These are phyloP conservation scores for Thalassiosira mediterranea DNA, from an alignment of 352 stramenopile genomes.

Conservation along the genomic window DNA sequence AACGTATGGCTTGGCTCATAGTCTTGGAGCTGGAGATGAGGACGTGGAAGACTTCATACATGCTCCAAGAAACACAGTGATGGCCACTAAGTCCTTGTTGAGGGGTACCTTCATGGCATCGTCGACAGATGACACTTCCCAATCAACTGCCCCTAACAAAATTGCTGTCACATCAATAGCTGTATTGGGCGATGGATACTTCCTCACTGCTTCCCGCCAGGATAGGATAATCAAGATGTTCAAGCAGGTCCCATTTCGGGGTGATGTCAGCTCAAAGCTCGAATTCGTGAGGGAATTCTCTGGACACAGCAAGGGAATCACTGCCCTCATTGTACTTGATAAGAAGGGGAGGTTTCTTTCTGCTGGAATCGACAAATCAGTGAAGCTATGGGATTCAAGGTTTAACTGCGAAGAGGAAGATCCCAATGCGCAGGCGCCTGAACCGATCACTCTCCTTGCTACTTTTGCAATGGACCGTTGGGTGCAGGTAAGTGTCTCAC, in stretches of 20 bases:
- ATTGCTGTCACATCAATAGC: slow-evolving; percentile 42
- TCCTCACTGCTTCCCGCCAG: slow-evolving; percentile 40
- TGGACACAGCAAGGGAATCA: slow-evolving; percentile 29
- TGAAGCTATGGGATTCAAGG: slow-evolving; percentile 51
- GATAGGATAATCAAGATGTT: slow-evolving; percentile 51
- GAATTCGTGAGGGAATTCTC: slow-evolving; percentile 35
- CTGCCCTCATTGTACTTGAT: slow-evolving; percentile 31
- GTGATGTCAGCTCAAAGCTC: not conserved
- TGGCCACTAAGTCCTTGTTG: too few relatives aligned
- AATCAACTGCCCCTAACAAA: too few relatives aligned
- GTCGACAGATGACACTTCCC: too few relatives aligned
- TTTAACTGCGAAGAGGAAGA: slow-evolving; percentile 38
- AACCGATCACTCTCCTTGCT: not conserved
- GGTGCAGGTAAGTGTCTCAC: not conserved
- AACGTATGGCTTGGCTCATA: too few relatives aligned
- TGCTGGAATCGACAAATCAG: slow-evolving; percentile 29
- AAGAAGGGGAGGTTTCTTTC: slow-evolving; percentile 47
- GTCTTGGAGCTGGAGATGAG: too few relatives aligned
- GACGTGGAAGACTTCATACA: too few relatives aligned
- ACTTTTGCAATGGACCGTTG: not conserved
- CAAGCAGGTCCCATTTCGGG: slow-evolving; percentile 19
- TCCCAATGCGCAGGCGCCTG: slow-evolving; percentile 6
- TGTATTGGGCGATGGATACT: slow-evolving; percentile 31
- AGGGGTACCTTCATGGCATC: too few relatives aligned
- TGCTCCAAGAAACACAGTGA: too few relatives aligned